These are phyloP conservation scores for Uncinocarpus reesii DNA, from an alignment of 2,329 filamentous ascomycete species.

Conservation along the genomic window DNA sequence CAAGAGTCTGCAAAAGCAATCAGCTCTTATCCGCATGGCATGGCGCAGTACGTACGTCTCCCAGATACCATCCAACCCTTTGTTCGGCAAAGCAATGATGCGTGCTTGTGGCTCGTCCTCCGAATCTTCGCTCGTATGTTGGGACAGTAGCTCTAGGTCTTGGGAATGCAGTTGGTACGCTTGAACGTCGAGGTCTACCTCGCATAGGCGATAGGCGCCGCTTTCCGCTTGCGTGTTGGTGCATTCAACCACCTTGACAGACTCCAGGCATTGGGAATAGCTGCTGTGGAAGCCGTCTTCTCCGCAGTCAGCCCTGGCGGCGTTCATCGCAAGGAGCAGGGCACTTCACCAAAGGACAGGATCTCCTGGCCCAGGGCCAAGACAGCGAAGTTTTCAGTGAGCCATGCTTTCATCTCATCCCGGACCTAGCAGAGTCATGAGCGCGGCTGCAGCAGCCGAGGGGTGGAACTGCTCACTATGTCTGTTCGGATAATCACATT, in stretches of 20 bases:
- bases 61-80: conserved; percentile 36
- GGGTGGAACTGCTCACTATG: conserved; percentile 19
- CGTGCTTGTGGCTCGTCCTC: conserved; percentile 26
- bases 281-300: conserved; percentile 22
- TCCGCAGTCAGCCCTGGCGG: neutral
- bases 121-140: conserved; percentile 13
- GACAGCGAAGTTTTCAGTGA: conserved; percentile 27
- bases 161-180: conserved; percentile 30
- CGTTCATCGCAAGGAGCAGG: neutral
- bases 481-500: conserved; percentile 26
- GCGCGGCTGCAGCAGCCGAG: neutral
- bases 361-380: conserved; percentile 29
- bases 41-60: conserved; percentile 27
- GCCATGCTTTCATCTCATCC: conserved; percentile 30
- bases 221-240: conserved; percentile 23
- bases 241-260: conserved; percentile 33
- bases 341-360: conserved; percentile 22
- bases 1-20: conserved; percentile 26
- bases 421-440: conserved; percentile 23
- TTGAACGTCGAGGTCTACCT: conserved; percentile 36
- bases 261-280: conserved; percentile 25
- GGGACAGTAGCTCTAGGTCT: conserved; percentile 16
- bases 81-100: conserved; percentile 30
- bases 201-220: conserved; percentile 23
- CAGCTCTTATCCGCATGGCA: neutral